Percentiles rank a stretch among this genome's conserved stretches.
Evolutionary conservation across 106 monocot genomes (phyloP).

Genomic region (Dendrobium huoshanense): DNA sequence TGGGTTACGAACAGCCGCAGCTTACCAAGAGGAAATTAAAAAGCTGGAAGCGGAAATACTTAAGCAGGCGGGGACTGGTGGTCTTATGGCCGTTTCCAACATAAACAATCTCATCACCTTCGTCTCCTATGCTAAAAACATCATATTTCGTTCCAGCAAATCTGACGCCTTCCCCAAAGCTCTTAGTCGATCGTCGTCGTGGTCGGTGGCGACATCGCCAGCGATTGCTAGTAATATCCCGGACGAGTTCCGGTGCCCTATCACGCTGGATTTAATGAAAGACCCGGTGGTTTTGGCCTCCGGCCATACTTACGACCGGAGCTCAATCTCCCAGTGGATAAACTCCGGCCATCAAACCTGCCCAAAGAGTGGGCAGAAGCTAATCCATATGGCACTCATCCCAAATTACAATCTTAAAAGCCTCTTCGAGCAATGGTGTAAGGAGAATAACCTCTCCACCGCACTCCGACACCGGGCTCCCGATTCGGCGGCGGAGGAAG

Average conservation of each 20-base stretch:
- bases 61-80: constrained; percentile 51
- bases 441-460: constrained; percentile 26
- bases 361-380: constrained; percentile 49
- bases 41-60: constrained; percentile 19
- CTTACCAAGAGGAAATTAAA: constrained; percentile 27
- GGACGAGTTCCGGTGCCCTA: constrained; percentile 55
- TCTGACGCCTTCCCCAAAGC: not conserved
- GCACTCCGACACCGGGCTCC: not conserved
- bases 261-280: constrained; percentile 39
- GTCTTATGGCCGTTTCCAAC: constrained; percentile 36
- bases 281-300: constrained; percentile 49
- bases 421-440: constrained; percentile 43
- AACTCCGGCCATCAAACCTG: constrained; percentile 50
- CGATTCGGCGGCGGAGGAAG: not conserved
- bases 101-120: constrained; percentile 30
- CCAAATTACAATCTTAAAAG: constrained; percentile 49
- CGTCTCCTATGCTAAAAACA: constrained; percentile 8
- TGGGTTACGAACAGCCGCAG: constrained; percentile 15
- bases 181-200: not conserved
- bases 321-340: constrained; percentile 45
- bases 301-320: constrained; percentile 53
- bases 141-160: not conserved
- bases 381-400: constrained; percentile 42
- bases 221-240: constrained; percentile 14
- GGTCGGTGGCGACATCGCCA: not conserved